Evolutionary conservation across 2,329 filamentous ascomycete genomes (phyloP), one percentile per base, ranked within the genome.

Genomic region (Phaeosphaeriaceae sp.): DNA sequence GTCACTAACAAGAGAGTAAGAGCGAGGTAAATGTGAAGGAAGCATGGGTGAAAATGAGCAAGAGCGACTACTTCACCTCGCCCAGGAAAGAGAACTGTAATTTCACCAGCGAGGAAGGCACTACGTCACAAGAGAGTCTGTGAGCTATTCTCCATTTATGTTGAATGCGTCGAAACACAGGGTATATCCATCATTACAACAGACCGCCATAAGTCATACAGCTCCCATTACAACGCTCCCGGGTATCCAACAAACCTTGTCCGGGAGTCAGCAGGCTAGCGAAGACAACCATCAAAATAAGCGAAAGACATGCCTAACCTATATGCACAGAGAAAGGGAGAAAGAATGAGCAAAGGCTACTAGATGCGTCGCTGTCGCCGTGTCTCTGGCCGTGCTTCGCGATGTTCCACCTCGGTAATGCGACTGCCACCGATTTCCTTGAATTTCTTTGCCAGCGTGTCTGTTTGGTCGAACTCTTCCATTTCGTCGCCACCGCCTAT

Each of bases 401-500:
- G 55, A 30, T 58, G 52, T 29, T 63, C 59, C 1, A 54, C 71
- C 17, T 73, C 68, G 41, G 72, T 71, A 42, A 88, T 71, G 52
- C 85, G 82, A 69, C 88, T 90, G 18, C 87, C 89, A 21, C 86
- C 92, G 70, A 96, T 79, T 20, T 82, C 81, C 70, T 84, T 85
- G 55, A 97, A 81, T 71, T 86, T 94, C 47, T 83, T 82, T 6
- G 85, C 81, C 53, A 97, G 78, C 48, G 83, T 83, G 56, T 87
- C 86, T 26, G 82, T 80, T 21, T 78, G 73, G 51, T 80, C 74
- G 52, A 97, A 77, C 20, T 83, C 86, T 40, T 85, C 82, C 48
- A 99, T 83, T 52, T 97, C 91, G 68, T 97, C 93, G 41, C 90
- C 86, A 17, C 94, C 94, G 38, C 94, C 94, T 53, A 97, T 90